Conservation (phyloP, 2,329 filamentous ascomycete species). For the Xylariaceae sp. region DNA sequence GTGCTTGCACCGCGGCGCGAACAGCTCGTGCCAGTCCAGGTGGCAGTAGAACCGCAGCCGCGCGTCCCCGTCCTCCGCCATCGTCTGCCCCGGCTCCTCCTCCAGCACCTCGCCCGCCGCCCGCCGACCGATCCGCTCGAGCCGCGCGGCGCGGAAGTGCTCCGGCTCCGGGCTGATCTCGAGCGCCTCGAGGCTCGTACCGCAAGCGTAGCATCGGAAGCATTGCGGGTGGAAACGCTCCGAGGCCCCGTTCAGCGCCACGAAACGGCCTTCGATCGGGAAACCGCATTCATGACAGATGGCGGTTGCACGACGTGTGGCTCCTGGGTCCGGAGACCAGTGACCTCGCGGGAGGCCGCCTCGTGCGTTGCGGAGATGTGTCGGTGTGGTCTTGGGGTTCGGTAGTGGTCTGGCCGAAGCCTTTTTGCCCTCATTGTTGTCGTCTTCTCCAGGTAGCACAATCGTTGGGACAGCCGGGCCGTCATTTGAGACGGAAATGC, state of each 20-base stretch:
- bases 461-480: slow-evolving; percentile 47
- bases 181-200: slow-evolving; percentile 86
- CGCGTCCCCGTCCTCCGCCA: slow-evolving; percentile 72
- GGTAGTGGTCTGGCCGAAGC: slow-evolving; percentile 51
- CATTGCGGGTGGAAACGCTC: slow-evolving; percentile 91
- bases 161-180: slow-evolving; percentile 95
- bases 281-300: slow-evolving; percentile 82
- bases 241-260: slow-evolving; percentile 72
- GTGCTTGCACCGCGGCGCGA: slow-evolving; percentile 89
- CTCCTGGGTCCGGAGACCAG: slow-evolving; percentile 59
- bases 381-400: slow-evolving; percentile 43
- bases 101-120: slow-evolving; percentile 60
- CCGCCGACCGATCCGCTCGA: slow-evolving; percentile 71
- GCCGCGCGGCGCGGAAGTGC: slow-evolving; percentile 66
- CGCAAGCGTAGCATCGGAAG: slow-evolving; percentile 87
- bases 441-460: slow-evolving; percentile 40
- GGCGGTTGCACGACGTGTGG: slow-evolving; percentile 60
- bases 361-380: slow-evolving; percentile 39
- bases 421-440: slow-evolving; percentile 24
- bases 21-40: slow-evolving; percentile 96
- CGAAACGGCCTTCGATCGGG: slow-evolving; percentile 87
- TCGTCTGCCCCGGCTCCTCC: slow-evolving; percentile 65
- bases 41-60: slow-evolving; percentile 91
- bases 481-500: slow-evolving; percentile 51
- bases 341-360: slow-evolving; percentile 51